Evolutionary conservation across 805 yeast species (phyloP).

Genomic region (Grigorovia humatica): DNA sequence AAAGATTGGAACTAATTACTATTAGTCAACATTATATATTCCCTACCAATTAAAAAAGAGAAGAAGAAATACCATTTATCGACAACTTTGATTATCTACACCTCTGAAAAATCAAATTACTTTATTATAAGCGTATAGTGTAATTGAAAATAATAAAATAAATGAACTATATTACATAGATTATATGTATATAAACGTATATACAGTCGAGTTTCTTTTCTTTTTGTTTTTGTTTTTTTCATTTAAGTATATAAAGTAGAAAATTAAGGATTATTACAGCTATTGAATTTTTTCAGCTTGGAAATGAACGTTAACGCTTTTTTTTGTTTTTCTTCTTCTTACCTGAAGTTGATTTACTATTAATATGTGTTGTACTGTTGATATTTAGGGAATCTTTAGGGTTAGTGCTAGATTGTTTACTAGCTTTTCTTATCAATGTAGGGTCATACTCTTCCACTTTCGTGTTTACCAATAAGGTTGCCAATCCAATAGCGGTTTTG

Average conservation of each 20-base stretch:
- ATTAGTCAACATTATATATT: not conserved
- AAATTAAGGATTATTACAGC: not conserved
- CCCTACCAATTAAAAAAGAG: not conserved
- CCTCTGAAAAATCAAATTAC: too few species aligned
- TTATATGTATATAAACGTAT: not conserved
- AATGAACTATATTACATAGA: not conserved
- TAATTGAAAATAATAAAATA: not conserved
- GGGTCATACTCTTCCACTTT: constrained; percentile 20
- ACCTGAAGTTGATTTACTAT: constrained; percentile 10
- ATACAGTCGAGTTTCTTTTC: not conserved
- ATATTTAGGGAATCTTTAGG: not conserved
- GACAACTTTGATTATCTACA: not conserved
- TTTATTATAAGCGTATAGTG: too few species aligned
- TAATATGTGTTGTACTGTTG: not conserved
- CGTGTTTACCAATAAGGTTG: constrained; percentile 20
- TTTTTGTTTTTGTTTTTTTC: not conserved
- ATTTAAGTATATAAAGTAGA: too few species aligned
- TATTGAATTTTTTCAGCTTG: not conserved
- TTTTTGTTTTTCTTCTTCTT: constrained; percentile 23
- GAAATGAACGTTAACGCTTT: constrained; percentile 13
- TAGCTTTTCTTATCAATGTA: not conserved
- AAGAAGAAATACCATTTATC: too few species aligned
- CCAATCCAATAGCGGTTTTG: constrained; percentile 11
- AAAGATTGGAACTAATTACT: not conserved
- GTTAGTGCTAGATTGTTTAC: not conserved